A percentile compares a stretch with the other conserved stretches of the same genome.
phyloP scores from a whole-genome alignment of 2,329 filamentous ascomycete species.

The Ramichloridium luteum region DNA sequence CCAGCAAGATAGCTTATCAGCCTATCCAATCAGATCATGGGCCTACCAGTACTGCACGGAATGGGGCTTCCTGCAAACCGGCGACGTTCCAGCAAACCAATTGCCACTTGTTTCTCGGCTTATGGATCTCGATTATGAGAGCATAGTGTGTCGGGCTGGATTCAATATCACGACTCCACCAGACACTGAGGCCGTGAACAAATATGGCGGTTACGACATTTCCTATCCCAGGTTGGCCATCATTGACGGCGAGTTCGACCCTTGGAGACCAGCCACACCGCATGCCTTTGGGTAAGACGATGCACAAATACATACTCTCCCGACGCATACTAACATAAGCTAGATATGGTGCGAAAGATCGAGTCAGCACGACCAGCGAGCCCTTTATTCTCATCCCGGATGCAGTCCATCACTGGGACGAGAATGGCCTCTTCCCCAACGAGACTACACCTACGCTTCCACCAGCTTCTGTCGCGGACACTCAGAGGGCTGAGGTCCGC shows the following conservation, averaged over 20 bases:
- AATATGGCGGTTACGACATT: conserved; percentile 59
- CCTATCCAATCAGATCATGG: conserved; percentile 32
- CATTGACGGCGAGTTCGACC: conserved; percentile 66
- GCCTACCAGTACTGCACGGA: conserved; percentile 46
- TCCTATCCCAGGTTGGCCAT: conserved; percentile 64
- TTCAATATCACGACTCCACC: conserved; percentile 59
- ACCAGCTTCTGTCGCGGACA: conserved; percentile 44
- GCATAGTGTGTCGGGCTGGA: conserved; percentile 49
- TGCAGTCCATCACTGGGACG: conserved; percentile 60
- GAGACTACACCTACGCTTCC: conserved; percentile 48
- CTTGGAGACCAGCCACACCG: conserved; percentile 64
- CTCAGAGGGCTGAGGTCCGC: conserved; percentile 45
- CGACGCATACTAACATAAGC: neutral
- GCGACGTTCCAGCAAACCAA: conserved; percentile 51
- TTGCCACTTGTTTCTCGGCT: conserved; percentile 61
- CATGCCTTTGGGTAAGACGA: conserved; percentile 47
- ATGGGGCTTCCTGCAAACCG: conserved; percentile 71
- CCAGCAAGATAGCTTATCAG: conserved; percentile 4
- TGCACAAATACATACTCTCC: neutral
- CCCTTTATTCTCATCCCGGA: conserved; percentile 61
- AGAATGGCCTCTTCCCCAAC: conserved; percentile 42
- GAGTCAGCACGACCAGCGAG: conserved; percentile 50
- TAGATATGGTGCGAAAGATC: conserved; percentile 33
- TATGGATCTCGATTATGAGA: conserved; percentile 51
- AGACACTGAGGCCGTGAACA: conserved; percentile 56